Base-by-base conservation (phyloP, 1,284 basidiomycete genomes). In the Erythrobasidium hasegawianum region DNA sequence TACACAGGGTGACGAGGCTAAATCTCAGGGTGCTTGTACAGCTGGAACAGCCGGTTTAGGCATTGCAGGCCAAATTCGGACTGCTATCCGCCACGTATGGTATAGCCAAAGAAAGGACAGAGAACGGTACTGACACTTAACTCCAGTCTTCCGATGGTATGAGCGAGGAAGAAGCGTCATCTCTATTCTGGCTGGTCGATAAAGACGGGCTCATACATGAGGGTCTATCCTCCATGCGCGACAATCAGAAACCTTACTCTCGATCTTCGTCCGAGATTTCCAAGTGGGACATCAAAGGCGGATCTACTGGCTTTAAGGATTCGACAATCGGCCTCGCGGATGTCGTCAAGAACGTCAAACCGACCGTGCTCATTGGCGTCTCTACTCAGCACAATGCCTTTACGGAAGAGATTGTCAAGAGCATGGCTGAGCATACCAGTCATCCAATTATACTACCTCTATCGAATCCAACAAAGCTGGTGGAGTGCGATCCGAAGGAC, bases 321-420 rank as follows among this genome's bases (percentile, higher is more conserved):
- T 81, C 80, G 3, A 81, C 82, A 67, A 79, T 85, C 54, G 75
- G 75, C 11, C 77, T 90, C 59, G 75, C 86, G 57, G 86, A 89
- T 45, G 86, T 88, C 2, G 83, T 91, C 67, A 83, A 83, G 77
- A 80, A 81, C 68, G 82, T 87, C 45, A 82, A 81, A 67, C 85
- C 85, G 45, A 91, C 88, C 0, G 82, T 90, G 16, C 75, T 91
- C 47, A 88, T 91, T 70, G 91, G 90, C 41, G 88, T 87, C 67
- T 90, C 87, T 62, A 93, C 90, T 0, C 81, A 84, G 43, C 81
- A 82, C 18, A 87, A 88, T 1, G 88, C 86, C n/a, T 95, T 93
- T 77, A 87, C 83, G 38, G 85, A 91, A 77, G 84, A 87, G 59
- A 65, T 73, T 64, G 76, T 89, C 38, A 80, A 80, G 71, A 83